phyloP scores from a whole-genome alignment of 805 yeast genomes.

The Wickerhamiella nectarea region DNA sequence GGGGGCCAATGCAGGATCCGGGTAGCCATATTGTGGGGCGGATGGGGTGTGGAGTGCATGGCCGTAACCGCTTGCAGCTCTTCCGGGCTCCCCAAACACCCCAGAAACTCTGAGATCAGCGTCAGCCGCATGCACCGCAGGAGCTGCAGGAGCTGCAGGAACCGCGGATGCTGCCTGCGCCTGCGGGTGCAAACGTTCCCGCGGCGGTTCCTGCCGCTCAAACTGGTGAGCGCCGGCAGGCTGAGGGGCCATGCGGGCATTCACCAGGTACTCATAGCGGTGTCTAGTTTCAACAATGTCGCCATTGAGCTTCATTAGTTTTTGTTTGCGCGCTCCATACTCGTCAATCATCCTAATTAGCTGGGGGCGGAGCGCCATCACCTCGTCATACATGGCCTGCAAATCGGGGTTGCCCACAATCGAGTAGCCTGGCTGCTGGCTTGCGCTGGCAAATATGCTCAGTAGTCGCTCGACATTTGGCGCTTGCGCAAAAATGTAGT shows the following conservation, averaged over 20 bases:
- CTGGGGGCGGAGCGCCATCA: conserved; percentile 59
- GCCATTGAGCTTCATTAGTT: conserved; percentile 53
- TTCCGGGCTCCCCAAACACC: no score
- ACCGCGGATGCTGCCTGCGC: no score
- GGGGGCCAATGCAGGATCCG: no score
- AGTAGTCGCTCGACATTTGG: conserved; percentile 59
- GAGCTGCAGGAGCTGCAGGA: no score
- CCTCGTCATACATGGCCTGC: conserved; percentile 55
- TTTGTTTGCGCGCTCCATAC: conserved; percentile 65
- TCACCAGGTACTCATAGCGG: conserved; percentile 50
- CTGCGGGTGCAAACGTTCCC: no score
- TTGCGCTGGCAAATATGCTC: conserved; percentile 35
- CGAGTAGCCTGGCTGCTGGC: conserved; percentile 24
- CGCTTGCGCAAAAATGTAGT: conserved; percentile 37
- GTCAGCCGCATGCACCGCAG: no score
- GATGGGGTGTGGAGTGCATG: no score
- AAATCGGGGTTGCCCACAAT: conserved; percentile 49
- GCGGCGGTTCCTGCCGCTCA: no score
- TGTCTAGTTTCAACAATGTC: conserved; percentile 57
- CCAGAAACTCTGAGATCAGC: no score
- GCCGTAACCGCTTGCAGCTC: no score
- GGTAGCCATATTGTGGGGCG: no score
- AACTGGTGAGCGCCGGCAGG: conserved; percentile 1
- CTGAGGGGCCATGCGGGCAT: conserved; percentile 6
- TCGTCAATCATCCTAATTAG: conserved; percentile 65